Percentiles rank a stretch among this genome's conserved stretches.
Conservation (phyloP, 1,284 basidiomycete species). For the Phlebopus sp. region DNA sequence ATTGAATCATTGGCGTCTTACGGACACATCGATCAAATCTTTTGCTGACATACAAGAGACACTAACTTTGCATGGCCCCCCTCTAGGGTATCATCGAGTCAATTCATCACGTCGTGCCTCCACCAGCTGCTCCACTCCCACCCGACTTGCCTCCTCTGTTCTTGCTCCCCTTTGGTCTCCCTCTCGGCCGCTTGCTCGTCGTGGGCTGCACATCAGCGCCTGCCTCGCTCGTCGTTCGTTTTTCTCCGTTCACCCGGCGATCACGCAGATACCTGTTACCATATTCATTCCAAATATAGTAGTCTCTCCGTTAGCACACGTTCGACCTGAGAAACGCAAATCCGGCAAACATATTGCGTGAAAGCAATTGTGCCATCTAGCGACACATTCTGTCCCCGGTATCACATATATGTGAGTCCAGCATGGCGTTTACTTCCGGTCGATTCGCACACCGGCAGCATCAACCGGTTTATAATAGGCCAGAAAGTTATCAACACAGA, state of each 20-base stretch:
- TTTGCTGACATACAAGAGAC: too few relatives aligned
- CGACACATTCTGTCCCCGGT: neutral
- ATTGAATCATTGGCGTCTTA: too few relatives aligned
- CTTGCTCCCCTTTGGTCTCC: conserved; percentile 44
- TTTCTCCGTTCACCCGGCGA: conserved; percentile 38
- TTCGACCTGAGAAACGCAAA: too few relatives aligned
- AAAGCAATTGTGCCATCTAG: neutral
- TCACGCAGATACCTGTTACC: conserved; percentile 34
- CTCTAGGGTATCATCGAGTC: too few relatives aligned
- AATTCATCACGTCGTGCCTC: too few relatives aligned
- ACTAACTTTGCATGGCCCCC: too few relatives aligned
- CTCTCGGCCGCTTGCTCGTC: conserved; percentile 44
- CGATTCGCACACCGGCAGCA: conserved; percentile 6
- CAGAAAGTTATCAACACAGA: conserved; percentile 1
- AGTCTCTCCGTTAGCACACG: conserved; percentile 19
- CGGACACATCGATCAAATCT: too few relatives aligned
- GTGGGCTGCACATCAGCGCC: conserved; percentile 21
- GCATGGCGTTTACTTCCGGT: conserved; percentile 1
- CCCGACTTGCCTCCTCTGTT: conserved; percentile 24
- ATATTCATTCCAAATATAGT: neutral
- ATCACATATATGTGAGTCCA: neutral
- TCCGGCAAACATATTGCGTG: too few relatives aligned
- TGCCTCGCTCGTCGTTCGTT: conserved; percentile 25
- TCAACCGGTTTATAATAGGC: conserved; percentile 2
- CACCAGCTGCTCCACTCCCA: too few relatives aligned